phyloP scores from a whole-genome alignment of 805 yeast genomes.

The Wickerhamiella azymoides region DNA sequence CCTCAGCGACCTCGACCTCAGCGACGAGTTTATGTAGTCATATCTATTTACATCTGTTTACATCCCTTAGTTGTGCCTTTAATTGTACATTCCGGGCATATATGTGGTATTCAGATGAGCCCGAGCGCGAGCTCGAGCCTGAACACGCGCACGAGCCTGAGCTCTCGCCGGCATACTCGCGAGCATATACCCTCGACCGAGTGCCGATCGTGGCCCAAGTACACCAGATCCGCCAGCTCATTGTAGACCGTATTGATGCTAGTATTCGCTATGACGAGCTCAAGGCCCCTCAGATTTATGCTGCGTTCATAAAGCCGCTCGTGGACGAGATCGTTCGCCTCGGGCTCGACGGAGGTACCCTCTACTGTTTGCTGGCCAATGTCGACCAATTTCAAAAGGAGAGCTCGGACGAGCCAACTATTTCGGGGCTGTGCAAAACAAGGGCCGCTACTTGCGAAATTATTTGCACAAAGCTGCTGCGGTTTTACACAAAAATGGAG shows the following conservation, averaged over 20 bases:
- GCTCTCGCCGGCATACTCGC: too few species aligned
- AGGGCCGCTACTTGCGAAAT: slow-evolving; percentile 40
- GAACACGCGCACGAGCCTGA: too few species aligned
- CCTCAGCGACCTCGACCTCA: slow-evolving; percentile 29
- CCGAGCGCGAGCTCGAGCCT: too few species aligned
- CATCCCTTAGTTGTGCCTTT: not conserved
- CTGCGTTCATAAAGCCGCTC: slow-evolving; percentile 36
- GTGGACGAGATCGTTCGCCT: slow-evolving; percentile 25
- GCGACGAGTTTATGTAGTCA: slow-evolving; percentile 3
- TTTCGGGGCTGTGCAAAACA: slow-evolving; percentile 27
- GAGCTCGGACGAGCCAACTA: slow-evolving; percentile 21
- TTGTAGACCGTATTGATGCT: slow-evolving; percentile 33
- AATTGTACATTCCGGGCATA: not conserved
- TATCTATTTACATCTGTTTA: not conserved
- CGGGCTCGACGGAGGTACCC: slow-evolving; percentile 23
- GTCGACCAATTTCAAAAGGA: slow-evolving; percentile 28
- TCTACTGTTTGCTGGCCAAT: slow-evolving; percentile 29
- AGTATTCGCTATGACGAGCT: slow-evolving; percentile 39
- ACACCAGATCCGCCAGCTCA: slow-evolving; percentile 19
- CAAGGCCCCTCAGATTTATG: slow-evolving; percentile 37
- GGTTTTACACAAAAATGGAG: slow-evolving; percentile 30
- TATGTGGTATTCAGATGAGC: not conserved
- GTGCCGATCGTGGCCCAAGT: slow-evolving; percentile 2
- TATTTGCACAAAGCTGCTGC: slow-evolving; percentile 36
- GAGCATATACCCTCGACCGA: not conserved